Evolutionary conservation across 306 rosid genomes (phyloP), one percentile per base, ranked within the genome.

Genomic region (Lithocarpus polystachyus): DNA sequence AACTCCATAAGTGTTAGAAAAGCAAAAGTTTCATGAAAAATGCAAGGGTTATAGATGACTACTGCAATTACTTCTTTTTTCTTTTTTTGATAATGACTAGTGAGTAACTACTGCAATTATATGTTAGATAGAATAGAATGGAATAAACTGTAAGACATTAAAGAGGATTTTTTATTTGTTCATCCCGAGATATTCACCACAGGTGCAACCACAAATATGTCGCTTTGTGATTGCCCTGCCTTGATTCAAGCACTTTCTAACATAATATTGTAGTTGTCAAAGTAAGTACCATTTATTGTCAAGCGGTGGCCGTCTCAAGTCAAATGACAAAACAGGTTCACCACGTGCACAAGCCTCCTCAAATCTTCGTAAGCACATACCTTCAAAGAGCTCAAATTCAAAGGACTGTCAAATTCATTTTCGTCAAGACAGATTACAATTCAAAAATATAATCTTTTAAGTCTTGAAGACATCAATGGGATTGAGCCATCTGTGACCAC

Each of bases 311-410:
- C 40, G 84, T 68, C 89, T 89, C 8, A 88, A 80, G 78, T 80
- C 87, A 69, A 84, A 76, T 29, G 92, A 89, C 37, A 89, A 61
- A 80, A 87, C 79, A 45, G 94, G 80, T 81, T 92, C 97, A 79
- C 97, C 98, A 85, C 87, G 82, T 72, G 74, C 55, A 81, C 89
- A 85, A 70, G 93, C 94, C 77, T 77, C 85, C 91, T 89, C 88
- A 87, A 85, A 88, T 87, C 97, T 83, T 84, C 91, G 90, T 78
- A 84, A 87, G 91, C 99, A 95, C 97, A 93, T 86, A 75, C 98
- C 99, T 95, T 79, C 77, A 80, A 77, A 86, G 73, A 84, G 74
- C 89, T 77, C 57, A 81, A 71, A 73, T 74, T 37, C 59, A 40
- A 77, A 79, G 64, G 53, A 54, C 76, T 71, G 84, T 84, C 64